A percentile compares a stretch with the other conserved stretches of the same genome.
phyloP scores from a whole-genome alignment of 2,329 filamentous ascomycete genomes.

The Hymenoscyphus fraxineus region DNA sequence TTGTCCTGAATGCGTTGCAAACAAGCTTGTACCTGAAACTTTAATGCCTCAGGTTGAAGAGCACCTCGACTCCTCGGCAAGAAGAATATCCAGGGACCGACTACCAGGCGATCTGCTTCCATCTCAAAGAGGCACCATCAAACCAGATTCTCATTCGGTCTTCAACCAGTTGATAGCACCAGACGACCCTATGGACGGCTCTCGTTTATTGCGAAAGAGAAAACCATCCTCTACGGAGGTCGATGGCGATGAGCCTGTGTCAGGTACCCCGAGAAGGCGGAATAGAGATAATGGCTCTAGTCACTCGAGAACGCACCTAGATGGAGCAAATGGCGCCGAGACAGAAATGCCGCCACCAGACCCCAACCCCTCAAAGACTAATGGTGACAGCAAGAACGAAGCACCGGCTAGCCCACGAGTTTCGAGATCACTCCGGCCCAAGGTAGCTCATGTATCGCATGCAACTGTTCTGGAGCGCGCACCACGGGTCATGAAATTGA shows the following conservation, averaged over 20 bases:
- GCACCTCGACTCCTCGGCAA: slow-evolving; percentile 34
- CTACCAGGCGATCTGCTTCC: slow-evolving; percentile 70
- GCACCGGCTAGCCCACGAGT: slow-evolving; percentile 38
- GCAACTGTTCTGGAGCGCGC: slow-evolving; percentile 38
- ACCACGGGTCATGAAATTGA: slow-evolving; percentile 47
- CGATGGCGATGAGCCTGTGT: slow-evolving; percentile 51
- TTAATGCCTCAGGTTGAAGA: slow-evolving; percentile 22
- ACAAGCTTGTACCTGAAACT: slow-evolving; percentile 43
- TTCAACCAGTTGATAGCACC: slow-evolving; percentile 70
- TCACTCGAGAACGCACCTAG: slow-evolving; percentile 10
- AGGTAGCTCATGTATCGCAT: slow-evolving; percentile 40
- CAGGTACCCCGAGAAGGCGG: slow-evolving; percentile 49
- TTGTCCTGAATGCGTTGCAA: slow-evolving; percentile 50
- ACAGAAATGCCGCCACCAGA: background rate
- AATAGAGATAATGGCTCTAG: slow-evolving; percentile 23
- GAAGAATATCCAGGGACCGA: slow-evolving; percentile 60
- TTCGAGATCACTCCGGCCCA: slow-evolving; percentile 56
- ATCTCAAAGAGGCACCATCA: slow-evolving; percentile 59
- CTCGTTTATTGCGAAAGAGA: slow-evolving; percentile 75
- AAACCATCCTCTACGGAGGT: slow-evolving; percentile 69
- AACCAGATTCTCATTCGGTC: slow-evolving; percentile 70
- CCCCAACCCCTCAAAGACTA: slow-evolving; percentile 13
- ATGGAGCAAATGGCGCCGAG: background rate
- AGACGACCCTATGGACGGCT: slow-evolving; percentile 71
- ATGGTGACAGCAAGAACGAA: slow-evolving; percentile 23